Percentiles rank a stretch among this genome's conserved stretches.
These are phyloP conservation scores for Tylopilus microsporus DNA, from an alignment of 1,284 basidiomycete genomes.

Conservation along the genomic window DNA sequence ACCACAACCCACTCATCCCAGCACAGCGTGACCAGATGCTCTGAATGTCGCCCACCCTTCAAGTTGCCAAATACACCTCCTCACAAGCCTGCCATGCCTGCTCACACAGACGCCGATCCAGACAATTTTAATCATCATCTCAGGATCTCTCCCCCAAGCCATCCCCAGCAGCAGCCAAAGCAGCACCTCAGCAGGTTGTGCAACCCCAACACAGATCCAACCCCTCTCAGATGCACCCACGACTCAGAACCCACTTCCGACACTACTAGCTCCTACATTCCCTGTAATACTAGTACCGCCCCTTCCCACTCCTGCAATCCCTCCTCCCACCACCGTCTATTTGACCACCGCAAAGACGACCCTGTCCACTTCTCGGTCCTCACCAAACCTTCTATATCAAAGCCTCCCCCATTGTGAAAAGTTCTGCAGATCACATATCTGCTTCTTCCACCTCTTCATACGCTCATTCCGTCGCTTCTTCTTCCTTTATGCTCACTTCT, in stretches of 20 bases:
- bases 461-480: slow-evolving; percentile 65
- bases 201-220: slow-evolving; percentile 56
- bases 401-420: slow-evolving; percentile 47
- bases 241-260: slow-evolving; percentile 63
- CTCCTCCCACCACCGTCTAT: slow-evolving; percentile 55
- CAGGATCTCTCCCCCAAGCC: slow-evolving; percentile 54
- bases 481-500: slow-evolving; percentile 73
- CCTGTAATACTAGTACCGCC: slow-evolving; percentile 33
- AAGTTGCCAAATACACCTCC: slow-evolving; percentile 24
- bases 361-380: slow-evolving; percentile 73
- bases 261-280: slow-evolving; percentile 47
- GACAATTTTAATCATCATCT: slow-evolving; percentile 69
- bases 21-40: slow-evolving; percentile 43
- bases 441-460: slow-evolving; percentile 76
- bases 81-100: slow-evolving; percentile 4
- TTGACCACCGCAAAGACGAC: slow-evolving; percentile 81
- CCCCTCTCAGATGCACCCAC: slow-evolving; percentile 53
- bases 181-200: slow-evolving; percentile 49
- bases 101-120: slow-evolving; percentile 43
- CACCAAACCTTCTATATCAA: slow-evolving; percentile 44
- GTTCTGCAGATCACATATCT: slow-evolving; percentile 64
- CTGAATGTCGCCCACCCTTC: slow-evolving; percentile 38
- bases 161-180: slow-evolving; percentile 33
- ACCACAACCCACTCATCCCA: neutral
- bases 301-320: slow-evolving; percentile 42